phyloP scores from a whole-genome alignment of 2,329 filamentous ascomycete genomes.

The Huntiella savannae region DNA sequence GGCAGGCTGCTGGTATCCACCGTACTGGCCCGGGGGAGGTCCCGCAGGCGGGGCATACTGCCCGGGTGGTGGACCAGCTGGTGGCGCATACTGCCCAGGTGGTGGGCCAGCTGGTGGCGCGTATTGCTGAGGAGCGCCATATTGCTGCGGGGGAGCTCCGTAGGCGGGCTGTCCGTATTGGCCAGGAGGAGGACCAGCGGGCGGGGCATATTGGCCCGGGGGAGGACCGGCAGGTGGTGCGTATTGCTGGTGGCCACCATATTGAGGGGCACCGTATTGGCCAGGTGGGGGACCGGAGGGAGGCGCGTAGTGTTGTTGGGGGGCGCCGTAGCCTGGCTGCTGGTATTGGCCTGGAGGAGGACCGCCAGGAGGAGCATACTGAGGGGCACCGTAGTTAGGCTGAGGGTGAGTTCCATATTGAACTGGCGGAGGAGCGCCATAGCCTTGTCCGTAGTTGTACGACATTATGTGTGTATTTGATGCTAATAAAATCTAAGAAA shows the following conservation, averaged over 20 bases:
- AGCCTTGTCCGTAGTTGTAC: conserved; percentile 13
- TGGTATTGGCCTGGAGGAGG: conserved; percentile 19
- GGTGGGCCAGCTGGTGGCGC: conserved; percentile 17
- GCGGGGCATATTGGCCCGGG: conserved; percentile 15
- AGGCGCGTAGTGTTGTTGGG: conserved; percentile 16
- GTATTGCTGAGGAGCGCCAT: neutral
- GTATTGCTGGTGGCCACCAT: conserved; percentile 5
- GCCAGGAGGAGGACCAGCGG: conserved; percentile 15
- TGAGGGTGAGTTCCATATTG: conserved; percentile 15
- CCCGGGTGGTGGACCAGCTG: conserved; percentile 14
- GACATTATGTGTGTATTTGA: conserved; percentile 3
- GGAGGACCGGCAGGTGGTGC: conserved; percentile 11
- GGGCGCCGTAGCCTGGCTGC: conserved; percentile 19
- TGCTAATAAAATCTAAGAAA: neutral
- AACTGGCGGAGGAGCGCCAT: conserved; percentile 16
- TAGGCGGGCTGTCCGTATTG: neutral
- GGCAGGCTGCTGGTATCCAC: conserved; percentile 12
- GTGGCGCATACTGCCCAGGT: conserved; percentile 15
- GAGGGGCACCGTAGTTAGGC: conserved; percentile 18
- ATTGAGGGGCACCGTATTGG: conserved; percentile 10
- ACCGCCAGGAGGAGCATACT: conserved; percentile 9
- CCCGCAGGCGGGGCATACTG: conserved; percentile 16
- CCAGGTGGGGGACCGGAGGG: conserved; percentile 6
- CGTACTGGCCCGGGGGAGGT: conserved; percentile 15
- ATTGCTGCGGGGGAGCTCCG: conserved; percentile 9